phyloP scores from a whole-genome alignment of 306 rosid species.

The Rosa multiflora region DNA sequence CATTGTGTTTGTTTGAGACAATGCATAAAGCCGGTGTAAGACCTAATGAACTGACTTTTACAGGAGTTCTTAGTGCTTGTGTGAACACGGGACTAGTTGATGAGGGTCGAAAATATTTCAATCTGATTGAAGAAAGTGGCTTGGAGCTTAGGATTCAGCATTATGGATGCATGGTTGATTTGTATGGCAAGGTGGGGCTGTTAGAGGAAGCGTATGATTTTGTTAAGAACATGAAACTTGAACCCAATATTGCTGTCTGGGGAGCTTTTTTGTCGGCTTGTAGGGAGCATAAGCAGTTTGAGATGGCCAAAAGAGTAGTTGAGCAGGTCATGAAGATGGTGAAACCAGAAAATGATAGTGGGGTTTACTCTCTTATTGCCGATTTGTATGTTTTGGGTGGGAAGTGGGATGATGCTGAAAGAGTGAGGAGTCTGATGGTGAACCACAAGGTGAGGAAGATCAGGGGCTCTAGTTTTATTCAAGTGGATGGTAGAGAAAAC shows the following conservation, averaged over 20 bases:
- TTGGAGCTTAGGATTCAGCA: slow-evolving; percentile 18
- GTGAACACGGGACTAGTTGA: slow-evolving; percentile 26
- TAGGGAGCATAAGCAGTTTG: background rate
- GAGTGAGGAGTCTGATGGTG: slow-evolving; percentile 47
- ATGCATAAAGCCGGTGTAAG: slow-evolving; percentile 16
- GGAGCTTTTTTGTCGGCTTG: slow-evolving; percentile 26
- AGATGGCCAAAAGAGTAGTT: background rate
- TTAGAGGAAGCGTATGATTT: slow-evolving; percentile 24
- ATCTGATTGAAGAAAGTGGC: slow-evolving; percentile 10
- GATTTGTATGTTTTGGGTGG: slow-evolving; percentile 51
- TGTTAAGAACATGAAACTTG: slow-evolving; percentile 11
- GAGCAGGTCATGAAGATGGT: background rate
- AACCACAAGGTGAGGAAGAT: slow-evolving; percentile 36
- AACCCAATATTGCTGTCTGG: slow-evolving; percentile 26
- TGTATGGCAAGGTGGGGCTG: slow-evolving; percentile 25
- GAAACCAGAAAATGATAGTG: background rate
- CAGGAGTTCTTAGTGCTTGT: slow-evolving; percentile 36
- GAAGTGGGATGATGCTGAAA: slow-evolving; percentile 59
- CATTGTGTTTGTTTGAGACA: slow-evolving; percentile 16
- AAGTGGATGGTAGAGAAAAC: slow-evolving; percentile 23
- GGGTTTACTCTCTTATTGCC: background rate
- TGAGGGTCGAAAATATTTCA: slow-evolving; percentile 22
- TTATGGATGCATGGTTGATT: slow-evolving; percentile 30
- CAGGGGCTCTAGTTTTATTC: slow-evolving; percentile 41
- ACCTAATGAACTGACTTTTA: slow-evolving; percentile 31